Conservation (phyloP, 306 rosid species). For the Cicer bijugum region DNA sequence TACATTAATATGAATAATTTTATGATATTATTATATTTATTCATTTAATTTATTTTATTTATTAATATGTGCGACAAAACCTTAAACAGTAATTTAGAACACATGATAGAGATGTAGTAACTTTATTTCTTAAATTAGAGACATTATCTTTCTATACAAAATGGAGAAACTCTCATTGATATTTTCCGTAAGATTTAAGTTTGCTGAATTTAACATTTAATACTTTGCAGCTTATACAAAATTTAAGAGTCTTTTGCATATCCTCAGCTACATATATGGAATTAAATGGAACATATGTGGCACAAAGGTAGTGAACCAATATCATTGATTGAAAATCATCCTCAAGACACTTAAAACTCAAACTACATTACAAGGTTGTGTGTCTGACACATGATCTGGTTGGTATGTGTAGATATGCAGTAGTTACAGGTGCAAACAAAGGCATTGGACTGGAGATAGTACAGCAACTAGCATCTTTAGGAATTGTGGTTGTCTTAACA, state of each 20-base stretch:
- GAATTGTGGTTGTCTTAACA: conserved; percentile 1
- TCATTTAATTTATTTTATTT: too few species aligned
- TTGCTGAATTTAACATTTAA: conserved; percentile 2
- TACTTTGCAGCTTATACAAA: background rate
- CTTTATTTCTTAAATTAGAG: background rate
- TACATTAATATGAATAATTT: too few species aligned
- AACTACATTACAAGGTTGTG: conserved; percentile 3
- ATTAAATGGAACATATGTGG: conserved; percentile 14
- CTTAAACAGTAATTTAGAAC: background rate
- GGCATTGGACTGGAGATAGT: conserved; percentile 36
- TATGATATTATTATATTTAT: too few species aligned
- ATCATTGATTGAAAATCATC: background rate
- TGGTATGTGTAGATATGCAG: conserved; percentile 22
- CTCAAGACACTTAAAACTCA: background rate
- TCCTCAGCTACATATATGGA: conserved; percentile 26
- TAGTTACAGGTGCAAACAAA: conserved; percentile 39
- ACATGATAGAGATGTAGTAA: background rate
- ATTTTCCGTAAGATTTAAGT: background rate
- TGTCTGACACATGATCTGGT: conserved; percentile 2
- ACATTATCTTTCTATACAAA: background rate
- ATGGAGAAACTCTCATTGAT: background rate
- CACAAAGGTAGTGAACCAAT: conserved; percentile 23
- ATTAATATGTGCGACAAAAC: too few species aligned
- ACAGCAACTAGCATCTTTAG: conserved; percentile 15
- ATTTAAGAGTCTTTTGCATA: background rate